Conservation (phyloP, 179 eudicot genomes). For the Drosera spatulata region DNA sequence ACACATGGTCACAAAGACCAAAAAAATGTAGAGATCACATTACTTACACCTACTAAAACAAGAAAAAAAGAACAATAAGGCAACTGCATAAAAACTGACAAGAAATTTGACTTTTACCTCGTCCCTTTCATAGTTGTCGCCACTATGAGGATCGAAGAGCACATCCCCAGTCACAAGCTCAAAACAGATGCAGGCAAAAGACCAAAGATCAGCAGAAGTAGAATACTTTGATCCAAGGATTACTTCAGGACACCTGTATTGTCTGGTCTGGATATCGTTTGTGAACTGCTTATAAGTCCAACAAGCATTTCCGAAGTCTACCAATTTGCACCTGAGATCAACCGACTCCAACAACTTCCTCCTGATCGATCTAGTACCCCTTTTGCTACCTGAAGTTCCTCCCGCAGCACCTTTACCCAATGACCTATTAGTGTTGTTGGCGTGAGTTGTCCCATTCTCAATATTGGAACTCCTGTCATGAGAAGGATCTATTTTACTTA, state of each 20-base stretch:
- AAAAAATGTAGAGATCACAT: too few relatives aligned
- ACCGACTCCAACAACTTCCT: slow-evolving; percentile 62
- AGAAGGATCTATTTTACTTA: slow-evolving; percentile 25
- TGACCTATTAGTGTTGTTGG: slow-evolving; percentile 26
- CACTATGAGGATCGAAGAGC: slow-evolving; percentile 91
- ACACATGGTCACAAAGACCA: too few relatives aligned
- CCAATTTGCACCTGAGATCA: slow-evolving; percentile 79
- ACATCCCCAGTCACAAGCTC: slow-evolving; percentile 98
- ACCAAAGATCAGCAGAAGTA: slow-evolving; percentile 89
- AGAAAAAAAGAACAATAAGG: too few relatives aligned
- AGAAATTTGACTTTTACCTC: slow-evolving; percentile 44
- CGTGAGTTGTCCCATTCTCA: slow-evolving; percentile 16
- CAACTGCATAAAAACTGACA: too few relatives aligned
- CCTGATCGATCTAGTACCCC: slow-evolving; percentile 63
- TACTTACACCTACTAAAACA: too few relatives aligned
- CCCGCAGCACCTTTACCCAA: slow-evolving; percentile 24
- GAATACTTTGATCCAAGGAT: slow-evolving; percentile 90
- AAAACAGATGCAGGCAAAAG: slow-evolving; percentile 97
- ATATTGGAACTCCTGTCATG: slow-evolving; percentile 15
- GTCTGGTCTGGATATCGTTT: slow-evolving; percentile 88
- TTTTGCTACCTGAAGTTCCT: slow-evolving; percentile 23
- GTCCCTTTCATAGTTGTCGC: slow-evolving; percentile 83
- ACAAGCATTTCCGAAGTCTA: slow-evolving; percentile 95
- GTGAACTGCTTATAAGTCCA: slow-evolving; percentile 97
- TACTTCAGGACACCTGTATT: slow-evolving; percentile 93